phyloP scores from a whole-genome alignment of 768 basidiomycete genomes.

The Inosperma sp. region DNA sequence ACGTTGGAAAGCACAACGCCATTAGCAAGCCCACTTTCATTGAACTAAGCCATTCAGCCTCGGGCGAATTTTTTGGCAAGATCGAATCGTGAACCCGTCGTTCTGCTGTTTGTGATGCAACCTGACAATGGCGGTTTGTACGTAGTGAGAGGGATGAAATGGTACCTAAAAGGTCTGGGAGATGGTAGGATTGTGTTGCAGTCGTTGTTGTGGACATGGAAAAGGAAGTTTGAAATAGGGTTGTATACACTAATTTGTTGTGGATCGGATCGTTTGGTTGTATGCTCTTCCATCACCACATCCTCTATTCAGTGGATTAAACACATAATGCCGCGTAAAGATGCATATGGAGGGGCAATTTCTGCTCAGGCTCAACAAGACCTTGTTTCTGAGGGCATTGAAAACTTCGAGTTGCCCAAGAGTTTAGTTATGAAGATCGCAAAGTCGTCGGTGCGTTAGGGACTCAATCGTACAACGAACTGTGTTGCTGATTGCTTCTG shows the following conservation, averaged over 20 bases:
- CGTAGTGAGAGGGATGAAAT: constrained; percentile 33
- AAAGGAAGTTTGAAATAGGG: constrained; percentile 37
- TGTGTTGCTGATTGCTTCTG: not conserved
- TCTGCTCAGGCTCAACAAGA: constrained; percentile 79
- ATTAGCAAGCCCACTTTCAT: constrained; percentile 48
- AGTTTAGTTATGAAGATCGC: constrained; percentile 80
- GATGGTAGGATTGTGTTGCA: constrained; percentile 34
- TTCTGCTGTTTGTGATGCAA: constrained; percentile 33
- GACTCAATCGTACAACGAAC: not conserved
- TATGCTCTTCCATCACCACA: not conserved
- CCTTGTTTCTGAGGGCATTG: constrained; percentile 77
- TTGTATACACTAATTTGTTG: too few relatives aligned
- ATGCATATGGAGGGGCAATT: constrained; percentile 47
- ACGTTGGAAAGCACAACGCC: constrained; percentile 54
- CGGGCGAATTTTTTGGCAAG: constrained; percentile 22
- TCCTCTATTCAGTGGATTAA: too few relatives aligned
- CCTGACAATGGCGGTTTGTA: constrained; percentile 36
- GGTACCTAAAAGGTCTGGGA: constrained; percentile 37
- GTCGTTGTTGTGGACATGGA: constrained; percentile 8
- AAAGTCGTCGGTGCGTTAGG: constrained; percentile 61
- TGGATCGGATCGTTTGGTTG: not conserved
- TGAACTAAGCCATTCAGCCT: constrained; percentile 25
- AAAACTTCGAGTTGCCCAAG: constrained; percentile 86
- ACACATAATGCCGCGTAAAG: constrained; percentile 74
- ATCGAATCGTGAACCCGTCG: constrained; percentile 24